These are phyloP conservation scores for Pezicula radicicola DNA, from an alignment of 2,329 filamentous ascomycete genomes.

Conservation along the genomic window DNA sequence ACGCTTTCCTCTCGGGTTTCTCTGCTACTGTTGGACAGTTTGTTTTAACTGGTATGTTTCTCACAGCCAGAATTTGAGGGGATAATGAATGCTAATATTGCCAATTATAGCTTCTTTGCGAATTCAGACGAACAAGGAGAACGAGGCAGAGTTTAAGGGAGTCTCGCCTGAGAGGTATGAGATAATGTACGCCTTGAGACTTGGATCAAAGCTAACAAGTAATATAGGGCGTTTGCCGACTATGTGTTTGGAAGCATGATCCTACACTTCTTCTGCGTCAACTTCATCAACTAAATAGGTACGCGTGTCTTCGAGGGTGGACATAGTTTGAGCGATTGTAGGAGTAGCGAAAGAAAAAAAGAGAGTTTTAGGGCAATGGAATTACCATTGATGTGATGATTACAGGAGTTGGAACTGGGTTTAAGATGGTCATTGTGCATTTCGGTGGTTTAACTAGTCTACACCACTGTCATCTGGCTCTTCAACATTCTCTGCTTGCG, in stretches of 20 bases:
- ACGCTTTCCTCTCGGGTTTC: constrained; percentile 96
- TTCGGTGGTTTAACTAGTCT: constrained; percentile 16
- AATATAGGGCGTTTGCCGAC: constrained; percentile 83
- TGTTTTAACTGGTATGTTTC: constrained; percentile 75
- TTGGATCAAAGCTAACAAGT: constrained; percentile 11
- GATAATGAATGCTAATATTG: background rate
- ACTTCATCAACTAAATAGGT: constrained; percentile 87
- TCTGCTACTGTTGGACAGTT: constrained; percentile 94
- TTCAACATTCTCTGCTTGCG: constrained; percentile 18
- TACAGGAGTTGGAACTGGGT: background rate
- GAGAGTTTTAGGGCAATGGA: constrained; percentile 2
- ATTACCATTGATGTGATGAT: background rate
- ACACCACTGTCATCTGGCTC: constrained; percentile 23
- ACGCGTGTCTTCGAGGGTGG: constrained; percentile 6
- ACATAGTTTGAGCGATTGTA: constrained; percentile 8
- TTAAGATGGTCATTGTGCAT: background rate
- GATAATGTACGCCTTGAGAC: background rate
- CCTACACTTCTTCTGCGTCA: constrained; percentile 97
- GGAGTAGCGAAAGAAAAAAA: constrained; percentile 6
- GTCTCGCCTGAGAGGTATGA: constrained; percentile 77
- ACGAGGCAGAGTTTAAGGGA: constrained; percentile 72
- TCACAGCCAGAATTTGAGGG: background rate
- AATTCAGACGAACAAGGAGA: constrained; percentile 86
- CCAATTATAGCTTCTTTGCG: constrained; percentile 61
- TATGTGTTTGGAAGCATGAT: constrained; percentile 93